Percentiles rank a stretch among this genome's conserved stretches.
phyloP scores from a whole-genome alignment of 345 rosid species.

The Ceriops zippeliana region DNA sequence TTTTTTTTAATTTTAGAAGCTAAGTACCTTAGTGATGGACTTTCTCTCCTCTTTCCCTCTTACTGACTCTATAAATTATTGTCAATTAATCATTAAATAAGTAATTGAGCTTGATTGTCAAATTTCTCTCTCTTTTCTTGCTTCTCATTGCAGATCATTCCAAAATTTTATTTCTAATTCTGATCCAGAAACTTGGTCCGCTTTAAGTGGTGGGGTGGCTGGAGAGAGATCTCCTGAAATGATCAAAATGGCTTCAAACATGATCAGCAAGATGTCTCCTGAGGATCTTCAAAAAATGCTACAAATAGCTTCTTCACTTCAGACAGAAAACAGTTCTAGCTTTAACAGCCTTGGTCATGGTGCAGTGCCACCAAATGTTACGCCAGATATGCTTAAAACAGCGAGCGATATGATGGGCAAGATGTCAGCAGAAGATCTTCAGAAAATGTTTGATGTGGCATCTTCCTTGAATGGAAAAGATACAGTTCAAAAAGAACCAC shows the following conservation, averaged over 20 bases:
- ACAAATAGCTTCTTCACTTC: slow-evolving; percentile 71
- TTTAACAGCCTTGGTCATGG: slow-evolving; percentile 41
- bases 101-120: too few species aligned
- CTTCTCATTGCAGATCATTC: neutral
- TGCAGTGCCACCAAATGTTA: slow-evolving; percentile 42
- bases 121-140: neutral
- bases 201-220: slow-evolving; percentile 41
- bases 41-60: too few species aligned
- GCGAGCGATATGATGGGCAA: slow-evolving; percentile 81
- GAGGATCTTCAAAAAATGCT: slow-evolving; percentile 87
- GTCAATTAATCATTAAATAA: too few species aligned
- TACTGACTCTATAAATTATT: too few species aligned
- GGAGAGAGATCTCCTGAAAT: slow-evolving; percentile 22
- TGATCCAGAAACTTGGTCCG: slow-evolving; percentile 65
- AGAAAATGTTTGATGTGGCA: slow-evolving; percentile 82
- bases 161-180: slow-evolving; percentile 63
- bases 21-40: too few species aligned
- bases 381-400: slow-evolving; percentile 78
- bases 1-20: too few species aligned
- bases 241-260: slow-evolving; percentile 75
- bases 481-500: slow-evolving; percentile 8
- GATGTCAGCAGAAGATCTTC: slow-evolving; percentile 75
- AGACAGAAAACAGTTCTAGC: slow-evolving; percentile 41
- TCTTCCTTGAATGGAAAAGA: slow-evolving; percentile 50
- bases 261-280: slow-evolving; percentile 87